Conservation (phyloP, 768 basidiomycete genomes). For the Suillus brevipes region DNA sequence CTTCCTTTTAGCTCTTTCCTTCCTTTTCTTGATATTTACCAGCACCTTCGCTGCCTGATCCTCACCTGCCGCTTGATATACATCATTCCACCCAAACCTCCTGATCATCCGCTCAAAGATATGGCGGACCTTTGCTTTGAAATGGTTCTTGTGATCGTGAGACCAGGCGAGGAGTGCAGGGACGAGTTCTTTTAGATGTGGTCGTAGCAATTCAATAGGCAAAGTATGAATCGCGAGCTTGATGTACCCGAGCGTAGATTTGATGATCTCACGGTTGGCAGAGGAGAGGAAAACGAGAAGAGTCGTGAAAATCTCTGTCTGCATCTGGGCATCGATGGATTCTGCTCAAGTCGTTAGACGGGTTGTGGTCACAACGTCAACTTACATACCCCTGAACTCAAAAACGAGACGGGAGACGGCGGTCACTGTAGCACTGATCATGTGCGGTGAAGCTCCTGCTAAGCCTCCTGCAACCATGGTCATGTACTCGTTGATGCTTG, state of each 20-base stretch:
- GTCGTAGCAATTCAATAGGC: conserved; percentile 66
- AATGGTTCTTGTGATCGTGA: conserved; percentile 98
- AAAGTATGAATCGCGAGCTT: conserved; percentile 92
- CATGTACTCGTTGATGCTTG: conserved; percentile 87
- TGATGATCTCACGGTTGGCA: conserved; percentile 96
- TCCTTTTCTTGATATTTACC: conserved; percentile 92
- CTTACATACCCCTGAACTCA: conserved; percentile 81
- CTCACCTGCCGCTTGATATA: conserved; percentile 71
- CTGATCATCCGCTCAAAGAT: conserved; percentile 96
- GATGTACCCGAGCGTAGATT: conserved; percentile 91
- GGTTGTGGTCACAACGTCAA: background rate
- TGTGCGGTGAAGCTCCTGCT: conserved; percentile 91
- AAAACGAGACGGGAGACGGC: conserved; percentile 92
- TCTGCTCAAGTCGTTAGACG: conserved; percentile 42
- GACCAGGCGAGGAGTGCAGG: conserved; percentile 89
- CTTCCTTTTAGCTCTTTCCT: conserved; percentile 90
- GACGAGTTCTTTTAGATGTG: conserved; percentile 75
- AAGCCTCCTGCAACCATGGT: conserved; percentile 97
- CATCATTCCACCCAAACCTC: conserved; percentile 84
- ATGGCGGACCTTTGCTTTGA: conserved; percentile 95
- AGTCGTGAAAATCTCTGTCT: conserved; percentile 82
- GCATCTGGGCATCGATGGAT: conserved; percentile 66
- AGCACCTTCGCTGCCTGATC: conserved; percentile 88
- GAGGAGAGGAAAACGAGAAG: conserved; percentile 89
- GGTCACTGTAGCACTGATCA: conserved; percentile 97